Evolutionary conservation across 805 yeast species (phyloP), one percentile per base, ranked within the genome.

Genomic region (Candida sonorensis): DNA sequence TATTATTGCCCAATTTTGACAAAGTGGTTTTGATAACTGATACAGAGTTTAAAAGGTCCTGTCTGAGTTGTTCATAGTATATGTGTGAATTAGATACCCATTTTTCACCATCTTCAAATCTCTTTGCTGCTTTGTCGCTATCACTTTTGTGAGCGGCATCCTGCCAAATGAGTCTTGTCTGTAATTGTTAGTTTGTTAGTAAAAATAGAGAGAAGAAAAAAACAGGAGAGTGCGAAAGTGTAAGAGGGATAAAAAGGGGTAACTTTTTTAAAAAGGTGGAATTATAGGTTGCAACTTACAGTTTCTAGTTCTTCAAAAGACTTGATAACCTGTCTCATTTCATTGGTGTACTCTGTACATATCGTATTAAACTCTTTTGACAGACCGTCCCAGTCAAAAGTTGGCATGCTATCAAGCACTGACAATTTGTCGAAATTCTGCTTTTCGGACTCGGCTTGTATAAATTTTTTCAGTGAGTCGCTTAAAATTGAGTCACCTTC

Each of bases 61-160:
- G 36, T 17, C 42, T 30, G 27, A 37, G 23, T 5, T 26, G 21
- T 10, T 41, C 39, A 7, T 45, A 12, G 19, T 40, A 40, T 3
- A 29, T 31, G 18, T 45, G 45, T 10, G 47, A 31, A 13, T 41
- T 37, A 4, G 31, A 19, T 2, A 45, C 33, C 55, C 53, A 50
- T 7, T 33, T 19, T 24, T 43, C 50, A 11, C 42, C 27, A 3
- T 22, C 25, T 17, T 37, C 27, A 11, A 50, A 30, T 16, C 50
- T 31, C 5, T 19, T 27, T 4, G 44, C 28, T 9, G 52, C 45
- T n/a, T 48, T 33, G n/a, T 35, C 41, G 11, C 45, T 45, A 26
- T 51, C 56, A 20, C 44, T 29, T 21, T 45, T 37, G 27, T 42
- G 38, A 1, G 49, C 56, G 1, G 53, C 35, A 24, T 51, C 53